Evolutionary conservation across 495 filamentous ascomycete genomes (phyloP).

Genomic region (Penicillium waksmanii): DNA sequence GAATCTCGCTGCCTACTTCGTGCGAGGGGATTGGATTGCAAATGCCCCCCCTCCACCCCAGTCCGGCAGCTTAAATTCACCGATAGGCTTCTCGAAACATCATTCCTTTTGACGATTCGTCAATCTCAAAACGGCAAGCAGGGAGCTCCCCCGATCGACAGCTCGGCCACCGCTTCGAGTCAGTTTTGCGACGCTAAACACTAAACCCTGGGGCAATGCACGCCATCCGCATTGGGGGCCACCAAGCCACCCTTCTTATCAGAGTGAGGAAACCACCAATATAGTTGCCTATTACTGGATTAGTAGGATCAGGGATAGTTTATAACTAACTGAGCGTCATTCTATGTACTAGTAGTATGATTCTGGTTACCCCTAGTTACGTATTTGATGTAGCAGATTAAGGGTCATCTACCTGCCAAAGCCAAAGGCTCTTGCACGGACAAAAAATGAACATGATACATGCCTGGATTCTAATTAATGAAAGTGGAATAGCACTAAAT

Average conservation of each 20-base stretch:
- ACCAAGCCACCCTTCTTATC: not conserved
- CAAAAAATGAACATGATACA: slow-evolving; percentile 1
- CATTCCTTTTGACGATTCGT: slow-evolving; percentile 1
- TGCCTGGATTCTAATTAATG: not conserved
- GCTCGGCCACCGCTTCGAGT: slow-evolving; percentile 2
- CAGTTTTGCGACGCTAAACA: not conserved
- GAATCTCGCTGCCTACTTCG: slow-evolving; percentile 14
- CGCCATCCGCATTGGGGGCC: slow-evolving; percentile 1
- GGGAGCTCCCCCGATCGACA: slow-evolving; percentile 8
- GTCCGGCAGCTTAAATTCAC: not conserved
- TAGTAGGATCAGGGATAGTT: not conserved
- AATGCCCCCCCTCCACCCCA: not conserved
- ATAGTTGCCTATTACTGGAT: not conserved
- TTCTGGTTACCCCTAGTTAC: not conserved
- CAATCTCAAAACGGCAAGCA: not conserved
- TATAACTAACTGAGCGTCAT: not conserved
- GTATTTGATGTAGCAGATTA: no score
- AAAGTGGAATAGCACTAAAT: not conserved
- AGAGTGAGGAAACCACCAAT: not conserved
- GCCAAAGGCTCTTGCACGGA: not conserved
- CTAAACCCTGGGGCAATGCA: not conserved
- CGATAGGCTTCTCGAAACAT: slow-evolving; percentile 1
- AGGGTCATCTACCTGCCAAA: not conserved
- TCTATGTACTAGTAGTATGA: not conserved
- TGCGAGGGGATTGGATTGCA: not conserved